Evolutionary conservation across 139 green algal genomes (phyloP).

Genomic region (Haematococcus lacustris): DNA sequence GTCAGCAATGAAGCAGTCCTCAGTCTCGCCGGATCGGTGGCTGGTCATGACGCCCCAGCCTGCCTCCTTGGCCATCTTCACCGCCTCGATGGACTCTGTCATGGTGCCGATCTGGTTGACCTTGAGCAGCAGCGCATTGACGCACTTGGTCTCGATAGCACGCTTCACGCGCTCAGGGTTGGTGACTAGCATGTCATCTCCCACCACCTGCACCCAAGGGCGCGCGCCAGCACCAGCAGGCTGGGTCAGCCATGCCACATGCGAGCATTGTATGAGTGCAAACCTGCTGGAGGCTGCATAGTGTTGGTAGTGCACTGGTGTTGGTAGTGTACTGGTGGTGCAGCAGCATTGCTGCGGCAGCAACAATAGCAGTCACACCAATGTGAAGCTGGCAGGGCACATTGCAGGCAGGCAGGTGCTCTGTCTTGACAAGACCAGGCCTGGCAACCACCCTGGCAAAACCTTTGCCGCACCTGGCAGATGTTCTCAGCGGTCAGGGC

Average conservation of each 20-base stretch:
- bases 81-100: constrained; percentile 92
- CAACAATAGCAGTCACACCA: too few species aligned
- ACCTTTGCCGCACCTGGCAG: constrained; percentile 67
- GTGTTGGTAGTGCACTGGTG: too few species aligned
- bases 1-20: constrained; percentile 98
- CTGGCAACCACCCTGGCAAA: constrained; percentile 74
- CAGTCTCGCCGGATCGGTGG: constrained; percentile 92
- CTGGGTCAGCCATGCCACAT: too few species aligned
- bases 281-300: too few species aligned
- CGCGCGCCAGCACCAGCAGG: too few species aligned
- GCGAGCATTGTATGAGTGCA: too few species aligned
- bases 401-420: too few species aligned
- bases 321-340: too few species aligned
- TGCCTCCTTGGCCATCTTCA: constrained; percentile 84
- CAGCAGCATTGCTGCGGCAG: too few species aligned
- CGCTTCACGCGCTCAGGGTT: constrained; percentile 88
- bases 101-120: constrained; percentile 97
- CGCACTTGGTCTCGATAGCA: constrained; percentile 89
- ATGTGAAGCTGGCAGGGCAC: too few species aligned
- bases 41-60: constrained; percentile 95
- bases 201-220: constrained; percentile 74
- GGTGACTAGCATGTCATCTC: constrained; percentile 97
- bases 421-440: constrained; percentile 31
- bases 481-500: constrained; percentile 64
- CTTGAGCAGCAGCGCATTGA: constrained; percentile 97